These are phyloP conservation scores for Thinopyrum elongatum DNA, from an alignment of 176 grass and related monocot genomes.

Conservation along the genomic window DNA sequence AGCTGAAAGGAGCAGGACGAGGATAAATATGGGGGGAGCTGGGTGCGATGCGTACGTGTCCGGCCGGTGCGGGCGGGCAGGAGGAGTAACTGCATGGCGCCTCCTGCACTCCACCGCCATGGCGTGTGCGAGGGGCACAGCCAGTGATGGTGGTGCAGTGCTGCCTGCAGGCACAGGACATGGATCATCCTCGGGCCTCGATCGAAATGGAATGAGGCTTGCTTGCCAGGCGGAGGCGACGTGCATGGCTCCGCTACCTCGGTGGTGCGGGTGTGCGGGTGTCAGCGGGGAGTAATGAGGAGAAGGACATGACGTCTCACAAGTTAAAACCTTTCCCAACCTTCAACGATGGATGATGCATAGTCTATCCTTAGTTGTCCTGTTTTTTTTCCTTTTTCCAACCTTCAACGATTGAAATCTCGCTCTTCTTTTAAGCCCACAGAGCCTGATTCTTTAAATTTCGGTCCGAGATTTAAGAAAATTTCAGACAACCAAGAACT, in stretches of 20 bases:
- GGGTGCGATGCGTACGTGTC: conserved; percentile 5
- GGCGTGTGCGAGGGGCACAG: neutral
- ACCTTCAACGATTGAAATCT: too few relatives aligned
- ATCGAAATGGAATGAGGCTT: neutral
- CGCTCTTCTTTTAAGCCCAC: too few relatives aligned
- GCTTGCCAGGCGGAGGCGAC: neutral
- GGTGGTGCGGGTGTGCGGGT: neutral
- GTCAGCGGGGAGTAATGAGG: neutral
- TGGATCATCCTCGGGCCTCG: conserved; percentile 3
- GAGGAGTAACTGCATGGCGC: conserved; percentile 16
- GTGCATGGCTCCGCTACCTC: conserved; percentile 5
- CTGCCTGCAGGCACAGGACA: neutral
- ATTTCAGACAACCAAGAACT: too few relatives aligned
- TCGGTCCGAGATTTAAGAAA: too few relatives aligned
- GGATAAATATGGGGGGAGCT: neutral
- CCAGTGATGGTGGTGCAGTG: neutral
- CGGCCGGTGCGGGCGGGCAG: neutral
- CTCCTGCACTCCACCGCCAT: conserved; percentile 11
- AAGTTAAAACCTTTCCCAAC: neutral
- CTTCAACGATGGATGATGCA: neutral
- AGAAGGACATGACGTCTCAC: neutral
- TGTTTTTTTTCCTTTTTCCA: too few relatives aligned
- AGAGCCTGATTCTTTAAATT: too few relatives aligned
- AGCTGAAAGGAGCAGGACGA: neutral
- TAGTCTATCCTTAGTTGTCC: neutral